Base-by-base conservation (phyloP, 768 basidiomycete genomes). In the Podaxis rugospora region DNA sequence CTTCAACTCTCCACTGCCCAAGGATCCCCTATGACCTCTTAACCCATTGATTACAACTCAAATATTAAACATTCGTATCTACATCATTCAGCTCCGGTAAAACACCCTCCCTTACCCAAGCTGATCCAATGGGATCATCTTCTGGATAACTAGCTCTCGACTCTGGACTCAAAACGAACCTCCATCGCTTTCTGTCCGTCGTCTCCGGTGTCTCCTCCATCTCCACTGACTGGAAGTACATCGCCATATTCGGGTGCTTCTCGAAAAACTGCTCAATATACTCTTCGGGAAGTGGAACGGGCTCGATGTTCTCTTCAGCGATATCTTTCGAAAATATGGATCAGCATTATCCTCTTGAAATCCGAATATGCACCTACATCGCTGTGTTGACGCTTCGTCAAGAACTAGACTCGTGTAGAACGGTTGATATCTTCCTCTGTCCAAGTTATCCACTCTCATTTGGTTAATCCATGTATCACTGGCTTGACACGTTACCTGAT, bases 341-440 rank as follows among this genome's bases (percentile, higher is more conserved):
- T 61, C 42, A 40, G 23, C 21, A 32, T n/a, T 11, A 6, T 23
- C 13, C n/a, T 23, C 39, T 36, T 47, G 0, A 21, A 36, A 11
- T 52, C 28, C 51, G 10, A 16, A 28, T 4, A 37, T 35, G 11
- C 16, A 65, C 77, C 63, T 66, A 81, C 80, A 81, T 66, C 74
- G 67, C 42, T 67, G 59, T 1, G 75, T 68, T 11, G 76, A 77
- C 50, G 70, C 75, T 35, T 69, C 65, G 11, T 49, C 46, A 47
- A 50, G 42, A 18, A 72, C 66, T 44, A 78, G 61, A 37, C 75
- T 66, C 32, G 71, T 68, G 63, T 85, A 85, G 63, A 83, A 84
- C 1, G 83, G 81, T 58, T 85, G 83, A 47, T 77, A 62, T 23
- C 75, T 68, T 18, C 83, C 81, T 21, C 71, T 65, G 27, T 67